Base-by-base conservation (phyloP, 1,139 yeast genomes). In the Eremothecium coryli region DNA sequence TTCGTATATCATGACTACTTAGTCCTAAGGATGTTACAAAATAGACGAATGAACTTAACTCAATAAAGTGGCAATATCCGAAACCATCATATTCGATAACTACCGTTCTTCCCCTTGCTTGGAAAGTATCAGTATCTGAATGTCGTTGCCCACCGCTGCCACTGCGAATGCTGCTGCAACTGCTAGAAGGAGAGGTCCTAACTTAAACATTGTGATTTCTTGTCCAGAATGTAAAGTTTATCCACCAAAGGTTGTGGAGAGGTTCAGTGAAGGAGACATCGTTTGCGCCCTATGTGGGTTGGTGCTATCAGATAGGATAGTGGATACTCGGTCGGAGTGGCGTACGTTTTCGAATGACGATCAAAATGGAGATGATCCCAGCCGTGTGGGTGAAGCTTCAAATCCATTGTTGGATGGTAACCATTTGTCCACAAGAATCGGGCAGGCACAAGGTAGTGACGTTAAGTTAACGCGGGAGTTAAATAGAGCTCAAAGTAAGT, bases 311-410 rank as follows among this genome's bases (percentile, higher is more conserved):
- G 95, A 86, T 56, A 69, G 93, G 45, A 81, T 90, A 36, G 95
- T 90, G 22, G 98, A 90, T 55, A 88, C 95, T 4, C 70, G 98
- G 48, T 84, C 95, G 2, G 98, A 90, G 66, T 90, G 98, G 98
- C 82, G 98, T 67, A 90, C 98, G 2, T 90, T 90, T 61, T 76
- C 82, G 43, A 90, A 90, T 58, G 98, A 90, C 58, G 98, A 90
- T 58, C 97, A 88, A 61, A 93, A 90, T 47, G 95, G 94, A 49
- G 97, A 86, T 56, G 98, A 90, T 58, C 98, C 98, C 3, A 80
- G 93, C 49, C 97, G 98, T 82, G 98, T 90, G 44, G 98, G 98
- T 59, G 97, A 88, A 54, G 97, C 97, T 3, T 81, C 93, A n/a
- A 88, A 88, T 56, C 96, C 97, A 10, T 64, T 88, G 41, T 67